These are phyloP conservation scores for Clarireedia sp. DNA, from an alignment of 2,329 filamentous ascomycete species.

Conservation along the genomic window DNA sequence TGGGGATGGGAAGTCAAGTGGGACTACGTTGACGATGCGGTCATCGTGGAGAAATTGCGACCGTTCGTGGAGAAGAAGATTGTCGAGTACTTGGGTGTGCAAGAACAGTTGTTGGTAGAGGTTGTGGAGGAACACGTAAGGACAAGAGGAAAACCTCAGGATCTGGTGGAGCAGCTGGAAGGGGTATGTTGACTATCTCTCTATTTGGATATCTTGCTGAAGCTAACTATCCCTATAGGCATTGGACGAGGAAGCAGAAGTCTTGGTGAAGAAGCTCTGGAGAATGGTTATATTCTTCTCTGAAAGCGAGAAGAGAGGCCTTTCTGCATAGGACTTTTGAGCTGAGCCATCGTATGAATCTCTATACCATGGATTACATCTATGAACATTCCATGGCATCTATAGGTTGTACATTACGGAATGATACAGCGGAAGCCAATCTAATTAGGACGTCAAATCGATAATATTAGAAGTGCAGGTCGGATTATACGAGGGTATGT, in stretches of 20 bases:
- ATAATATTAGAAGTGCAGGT: too few relatives aligned
- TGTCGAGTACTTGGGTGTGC: conserved; percentile 89
- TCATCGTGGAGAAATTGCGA: conserved; percentile 77
- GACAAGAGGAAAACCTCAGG: conserved; percentile 65
- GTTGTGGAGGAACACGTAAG: conserved; percentile 83
- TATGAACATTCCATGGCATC: background rate
- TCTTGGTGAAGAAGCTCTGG: conserved; percentile 94
- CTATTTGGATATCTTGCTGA: conserved; percentile 1
- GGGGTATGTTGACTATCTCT: conserved; percentile 53
- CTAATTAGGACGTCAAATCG: too few relatives aligned
- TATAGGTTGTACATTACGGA: background rate
- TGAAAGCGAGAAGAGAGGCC: conserved; percentile 83
- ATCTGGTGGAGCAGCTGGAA: conserved; percentile 76
- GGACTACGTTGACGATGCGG: conserved; percentile 76
- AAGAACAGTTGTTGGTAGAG: conserved; percentile 92
- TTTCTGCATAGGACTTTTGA: conserved; percentile 49
- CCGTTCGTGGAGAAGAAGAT: conserved; percentile 98
- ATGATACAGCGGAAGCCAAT: too few relatives aligned
- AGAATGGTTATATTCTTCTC: conserved; percentile 97
- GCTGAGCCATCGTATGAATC: background rate
- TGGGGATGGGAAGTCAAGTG: conserved; percentile 93
- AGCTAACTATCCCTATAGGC: conserved; percentile 48
- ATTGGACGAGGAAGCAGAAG: conserved; percentile 89
- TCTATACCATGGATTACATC: background rate
- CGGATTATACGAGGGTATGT: too few relatives aligned